phyloP scores from a whole-genome alignment of 306 rosid species.

The Prunus salicina region DNA sequence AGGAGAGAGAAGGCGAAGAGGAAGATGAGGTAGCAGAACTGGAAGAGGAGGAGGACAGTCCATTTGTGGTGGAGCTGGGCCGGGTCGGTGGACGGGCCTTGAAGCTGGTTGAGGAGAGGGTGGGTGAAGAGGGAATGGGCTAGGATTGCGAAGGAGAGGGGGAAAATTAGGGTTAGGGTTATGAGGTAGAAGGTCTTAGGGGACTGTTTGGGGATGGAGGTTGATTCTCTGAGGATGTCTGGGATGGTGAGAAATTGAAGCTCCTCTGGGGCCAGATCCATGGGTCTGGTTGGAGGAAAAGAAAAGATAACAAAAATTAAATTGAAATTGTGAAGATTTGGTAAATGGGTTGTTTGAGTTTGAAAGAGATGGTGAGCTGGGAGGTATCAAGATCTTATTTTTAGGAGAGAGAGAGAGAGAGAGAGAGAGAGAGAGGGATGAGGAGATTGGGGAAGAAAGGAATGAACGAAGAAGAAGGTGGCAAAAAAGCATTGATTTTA shows the following conservation, averaged over 20 bases:
- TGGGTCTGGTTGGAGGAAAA: conserved; percentile 18
- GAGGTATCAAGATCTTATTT: background rate
- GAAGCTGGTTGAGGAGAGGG: conserved; percentile 62
- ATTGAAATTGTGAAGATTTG: background rate
- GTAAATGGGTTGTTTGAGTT: background rate
- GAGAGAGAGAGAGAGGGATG: background rate
- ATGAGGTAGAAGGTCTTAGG: conserved; percentile 85
- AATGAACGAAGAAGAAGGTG: background rate
- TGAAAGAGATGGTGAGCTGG: background rate
- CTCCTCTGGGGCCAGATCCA: conserved; percentile 92
- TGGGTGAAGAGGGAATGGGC: conserved; percentile 96
- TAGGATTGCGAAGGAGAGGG: conserved; percentile 84
- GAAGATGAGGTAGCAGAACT: conserved; percentile 79
- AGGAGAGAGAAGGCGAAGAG: conserved; percentile 92
- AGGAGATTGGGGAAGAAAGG: background rate
- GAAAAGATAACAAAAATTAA: background rate
- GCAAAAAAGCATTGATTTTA: background rate
- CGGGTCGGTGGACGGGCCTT: conserved; percentile 55
- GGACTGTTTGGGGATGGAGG: conserved; percentile 70
- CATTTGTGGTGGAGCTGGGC: conserved; percentile 60
- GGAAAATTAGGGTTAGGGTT: conserved; percentile 72
- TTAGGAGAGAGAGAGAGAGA: background rate
- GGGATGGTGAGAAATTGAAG: conserved; percentile 64
- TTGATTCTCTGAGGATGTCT: conserved; percentile 65
- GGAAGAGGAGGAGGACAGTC: conserved; percentile 71